These are phyloP conservation scores for Floccularia luteovirens DNA, from an alignment of 768 basidiomycete genomes.

Conservation along the genomic window DNA sequence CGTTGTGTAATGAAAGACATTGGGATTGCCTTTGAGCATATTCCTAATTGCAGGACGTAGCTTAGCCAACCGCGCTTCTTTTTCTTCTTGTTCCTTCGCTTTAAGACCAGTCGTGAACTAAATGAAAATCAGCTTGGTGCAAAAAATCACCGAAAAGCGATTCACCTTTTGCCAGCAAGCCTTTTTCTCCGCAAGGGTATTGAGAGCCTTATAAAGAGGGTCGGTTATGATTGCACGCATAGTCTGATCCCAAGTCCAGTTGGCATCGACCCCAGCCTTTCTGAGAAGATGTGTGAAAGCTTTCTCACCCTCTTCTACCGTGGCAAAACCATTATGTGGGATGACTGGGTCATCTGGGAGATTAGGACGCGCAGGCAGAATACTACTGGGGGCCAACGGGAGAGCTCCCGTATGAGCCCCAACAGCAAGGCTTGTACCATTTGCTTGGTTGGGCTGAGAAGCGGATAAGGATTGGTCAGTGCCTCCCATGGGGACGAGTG, in stretches of 20 bases:
- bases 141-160: slow-evolving; percentile 2
- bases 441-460: slow-evolving; percentile 40
- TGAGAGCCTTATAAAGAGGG: slow-evolving; percentile 91
- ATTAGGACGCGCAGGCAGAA: slow-evolving; percentile 68
- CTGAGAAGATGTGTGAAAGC: slow-evolving; percentile 88
- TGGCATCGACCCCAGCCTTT: slow-evolving; percentile 85
- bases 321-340: slow-evolving; percentile 84
- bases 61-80: slow-evolving; percentile 75
- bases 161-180: slow-evolving; percentile 86
- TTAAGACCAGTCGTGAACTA: slow-evolving; percentile 76
- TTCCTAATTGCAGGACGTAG: slow-evolving; percentile 81
- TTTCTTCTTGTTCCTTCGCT: slow-evolving; percentile 81
- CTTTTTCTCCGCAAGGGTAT: slow-evolving; percentile 93
- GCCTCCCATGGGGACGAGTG: slow-evolving; percentile 44
- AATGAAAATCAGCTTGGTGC: slow-evolving; percentile 5
- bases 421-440: slow-evolving; percentile 40
- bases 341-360: slow-evolving; percentile 84
- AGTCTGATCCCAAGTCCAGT: slow-evolving; percentile 97
- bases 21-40: slow-evolving; percentile 81
- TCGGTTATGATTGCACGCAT: slow-evolving; percentile 98
- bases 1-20: slow-evolving; percentile 88
- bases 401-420: slow-evolving; percentile 46
- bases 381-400: slow-evolving; percentile 52
- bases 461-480: slow-evolving; percentile 41
- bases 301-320: slow-evolving; percentile 85